These are phyloP conservation scores for Leishmania arabica DNA, from an alignment of 208 protist genomes.

Conservation along the genomic window DNA sequence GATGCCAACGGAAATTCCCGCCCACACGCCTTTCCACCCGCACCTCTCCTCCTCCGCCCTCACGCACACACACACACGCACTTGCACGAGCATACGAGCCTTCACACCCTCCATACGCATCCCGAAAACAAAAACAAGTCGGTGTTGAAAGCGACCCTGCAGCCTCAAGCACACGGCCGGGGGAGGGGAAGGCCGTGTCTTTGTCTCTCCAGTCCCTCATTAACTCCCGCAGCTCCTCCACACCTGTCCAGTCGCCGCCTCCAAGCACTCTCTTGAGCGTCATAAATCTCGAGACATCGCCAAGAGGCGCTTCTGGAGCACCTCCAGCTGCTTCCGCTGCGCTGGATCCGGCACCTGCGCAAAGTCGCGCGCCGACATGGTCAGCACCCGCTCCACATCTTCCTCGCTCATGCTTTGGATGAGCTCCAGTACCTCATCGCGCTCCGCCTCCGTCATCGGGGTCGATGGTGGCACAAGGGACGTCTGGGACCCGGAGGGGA, in stretches of 20 bases:
- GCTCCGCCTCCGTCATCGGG: slow-evolving; percentile 40
- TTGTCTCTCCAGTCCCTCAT: not conserved
- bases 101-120: not conserved
- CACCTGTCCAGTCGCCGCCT: not conserved
- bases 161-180: not conserved
- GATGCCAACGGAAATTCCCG: not conserved
- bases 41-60: not conserved
- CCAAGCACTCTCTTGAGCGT: not conserved
- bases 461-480: slow-evolving; percentile 3
- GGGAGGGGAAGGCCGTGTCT: not conserved
- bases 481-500: not conserved
- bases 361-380: slow-evolving; percentile 68
- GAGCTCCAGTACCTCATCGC: slow-evolving; percentile 77
- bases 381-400: slow-evolving; percentile 75
- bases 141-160: not conserved
- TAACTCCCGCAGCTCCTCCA: not conserved
- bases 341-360: slow-evolving; percentile 56
- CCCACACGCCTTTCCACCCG: not conserved
- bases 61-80: not conserved
- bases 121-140: not conserved
- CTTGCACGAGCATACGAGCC: not conserved
- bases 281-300: slow-evolving; percentile 71
- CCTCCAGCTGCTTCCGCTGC: slow-evolving; percentile 66
- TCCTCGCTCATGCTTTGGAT: slow-evolving; percentile 78
- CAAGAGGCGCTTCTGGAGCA: slow-evolving; percentile 62